Base-by-base conservation (phyloP, 1,284 basidiomycete genomes). In the Heterobasidion occidentale region DNA sequence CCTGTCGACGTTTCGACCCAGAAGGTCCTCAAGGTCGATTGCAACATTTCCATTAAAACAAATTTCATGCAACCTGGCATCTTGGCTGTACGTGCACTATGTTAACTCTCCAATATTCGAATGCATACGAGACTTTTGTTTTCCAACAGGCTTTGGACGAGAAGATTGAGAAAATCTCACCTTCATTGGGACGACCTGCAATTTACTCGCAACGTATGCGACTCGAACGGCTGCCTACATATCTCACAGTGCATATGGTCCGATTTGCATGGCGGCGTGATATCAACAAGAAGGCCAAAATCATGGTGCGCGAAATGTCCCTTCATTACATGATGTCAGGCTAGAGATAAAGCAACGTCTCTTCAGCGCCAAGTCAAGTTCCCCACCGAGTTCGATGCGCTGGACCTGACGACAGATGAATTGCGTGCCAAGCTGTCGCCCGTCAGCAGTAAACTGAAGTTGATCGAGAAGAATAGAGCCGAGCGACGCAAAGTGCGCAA, bases 251-350 rank as follows among this genome's bases (percentile, higher is more conserved):
- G 4, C 93, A 95, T 64, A 91, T 98, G 86, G 94, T 96, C 7
- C 87, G 97, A 51, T 99, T 99, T 71, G 92, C 89, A 61, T 99
- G 96, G 96, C 78, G 93, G 59, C 78, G 84, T 48, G 96, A 98
- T 63, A 95, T 98, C 58, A 76, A 77, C 62, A 94, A 93, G 75
- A 95, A 94, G 66, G 84, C 91, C 1, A 95, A 95, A 73, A 94
- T 95, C 67, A 92, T 95, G 92, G 86, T 86, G 56, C 51, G 71
- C 63, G 27, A 20, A 7, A 27, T 50, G 27, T 27, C 38, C 20
- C 11, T 59, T 51, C 45, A 49, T 15, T 52, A 11, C 47, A 12
- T 51, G 15, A 11, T 42, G 20, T 17, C n/a, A 4, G 1, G 4
- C 15, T 15, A 12, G n/a, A 19, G 19, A 19, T 51, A 15, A 44